Evolutionary conservation across 768 basidiomycete genomes (phyloP).

Genomic region (Lactarius sp.): DNA sequence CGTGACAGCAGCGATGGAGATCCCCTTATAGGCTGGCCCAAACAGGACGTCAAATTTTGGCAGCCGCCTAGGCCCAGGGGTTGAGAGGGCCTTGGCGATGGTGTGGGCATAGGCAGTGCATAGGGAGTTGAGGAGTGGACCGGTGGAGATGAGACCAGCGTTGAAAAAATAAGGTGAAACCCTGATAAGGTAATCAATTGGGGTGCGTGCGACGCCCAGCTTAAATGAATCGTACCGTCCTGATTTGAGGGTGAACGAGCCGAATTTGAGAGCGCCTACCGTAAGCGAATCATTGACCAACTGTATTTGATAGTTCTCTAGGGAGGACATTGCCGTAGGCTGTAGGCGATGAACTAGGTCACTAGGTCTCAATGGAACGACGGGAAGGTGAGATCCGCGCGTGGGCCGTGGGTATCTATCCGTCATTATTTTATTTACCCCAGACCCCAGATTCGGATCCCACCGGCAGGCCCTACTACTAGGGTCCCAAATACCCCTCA

Average conservation of each 20-base stretch:
- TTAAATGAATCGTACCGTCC: constrained; percentile 59
- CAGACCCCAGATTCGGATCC: not conserved
- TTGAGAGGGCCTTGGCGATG: constrained; percentile 52
- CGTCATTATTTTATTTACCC: not conserved
- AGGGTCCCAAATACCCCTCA: too few species aligned
- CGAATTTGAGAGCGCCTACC: constrained; percentile 80
- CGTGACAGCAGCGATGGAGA: constrained; percentile 85
- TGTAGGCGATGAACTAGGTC: not conserved
- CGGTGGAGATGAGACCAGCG: constrained; percentile 81
- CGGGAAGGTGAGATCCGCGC: not conserved
- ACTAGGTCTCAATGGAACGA: too few species aligned
- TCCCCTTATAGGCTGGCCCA: constrained; percentile 97
- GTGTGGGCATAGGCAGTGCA: constrained; percentile 81
- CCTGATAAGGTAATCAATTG: constrained; percentile 31
- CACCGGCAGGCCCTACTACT: not conserved
- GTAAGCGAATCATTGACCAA: constrained; percentile 66
- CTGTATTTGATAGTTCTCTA: constrained; percentile 52
- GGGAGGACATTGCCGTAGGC: constrained; percentile 23
- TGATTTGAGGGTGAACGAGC: constrained; percentile 89
- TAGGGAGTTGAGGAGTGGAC: constrained; percentile 70
- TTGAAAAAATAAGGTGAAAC: constrained; percentile 98
- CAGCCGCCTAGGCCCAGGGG: constrained; percentile 29
- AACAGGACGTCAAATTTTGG: constrained; percentile 77
- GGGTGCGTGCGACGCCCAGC: not conserved
- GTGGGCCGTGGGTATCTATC: not conserved